Evolutionary conservation across 1,139 yeast genomes (phyloP).

Genomic region (Saccharomycopsis hybrid): DNA sequence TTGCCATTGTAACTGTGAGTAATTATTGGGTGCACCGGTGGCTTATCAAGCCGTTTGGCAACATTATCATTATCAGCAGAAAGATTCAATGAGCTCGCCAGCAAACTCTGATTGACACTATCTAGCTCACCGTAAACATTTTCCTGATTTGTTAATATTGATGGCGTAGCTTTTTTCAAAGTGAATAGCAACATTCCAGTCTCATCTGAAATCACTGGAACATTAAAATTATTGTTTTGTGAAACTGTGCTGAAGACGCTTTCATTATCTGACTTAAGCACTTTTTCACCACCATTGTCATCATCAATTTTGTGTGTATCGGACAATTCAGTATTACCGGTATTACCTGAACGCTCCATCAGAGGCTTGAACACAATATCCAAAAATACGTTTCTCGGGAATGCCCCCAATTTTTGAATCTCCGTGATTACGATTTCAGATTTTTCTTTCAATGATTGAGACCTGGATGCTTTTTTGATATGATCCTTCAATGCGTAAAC

Average conservation of each 20-base stretch:
- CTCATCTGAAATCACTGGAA: slow-evolving; percentile 4
- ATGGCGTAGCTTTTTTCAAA: slow-evolving; percentile 37
- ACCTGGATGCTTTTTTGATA: slow-evolving; percentile 49
- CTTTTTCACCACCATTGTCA: slow-evolving; percentile 3
- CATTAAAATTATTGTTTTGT: neutral
- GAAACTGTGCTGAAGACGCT: slow-evolving; percentile 6
- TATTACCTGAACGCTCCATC: slow-evolving; percentile 24
- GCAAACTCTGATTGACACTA: slow-evolving; percentile 7
- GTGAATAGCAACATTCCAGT: slow-evolving; percentile 6
- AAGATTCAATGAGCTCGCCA: slow-evolving; percentile 4
- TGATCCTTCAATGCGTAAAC: slow-evolving; percentile 63
- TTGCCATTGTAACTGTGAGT: slow-evolving; percentile 59
- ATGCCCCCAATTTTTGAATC: slow-evolving; percentile 31
- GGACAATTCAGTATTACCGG: neutral
- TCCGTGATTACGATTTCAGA: neutral
- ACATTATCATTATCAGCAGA: neutral
- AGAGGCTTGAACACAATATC: slow-evolving; percentile 40
- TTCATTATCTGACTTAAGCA: slow-evolving; percentile 8
- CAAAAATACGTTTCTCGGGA: slow-evolving; percentile 64
- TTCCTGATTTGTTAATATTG: slow-evolving; percentile 51
- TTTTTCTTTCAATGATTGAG: slow-evolving; percentile 9
- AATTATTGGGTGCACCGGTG: slow-evolving; percentile 23
- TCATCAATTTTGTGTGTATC: neutral
- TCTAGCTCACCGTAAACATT: slow-evolving; percentile 60
- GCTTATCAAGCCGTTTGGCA: neutral